Conservation (phyloP, 1,284 basidiomycete genomes). For the Cryptococcus wingfieldii region DNA sequence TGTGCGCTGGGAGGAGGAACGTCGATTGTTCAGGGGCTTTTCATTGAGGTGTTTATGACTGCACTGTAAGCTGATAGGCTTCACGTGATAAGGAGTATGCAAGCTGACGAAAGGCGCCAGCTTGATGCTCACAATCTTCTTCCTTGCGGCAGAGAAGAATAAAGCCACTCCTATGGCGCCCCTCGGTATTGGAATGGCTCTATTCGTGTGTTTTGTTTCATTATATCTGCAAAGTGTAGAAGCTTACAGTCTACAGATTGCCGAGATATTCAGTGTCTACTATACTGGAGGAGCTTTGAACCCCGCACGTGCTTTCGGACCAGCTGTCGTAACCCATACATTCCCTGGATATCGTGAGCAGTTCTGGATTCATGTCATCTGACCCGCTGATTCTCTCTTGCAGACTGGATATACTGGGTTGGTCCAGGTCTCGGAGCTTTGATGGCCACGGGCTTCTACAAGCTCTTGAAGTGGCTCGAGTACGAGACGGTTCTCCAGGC, state of each 20-base stretch:
- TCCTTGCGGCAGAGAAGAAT: constrained; percentile 54
- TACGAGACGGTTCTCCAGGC: constrained; percentile 39
- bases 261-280: constrained; percentile 49
- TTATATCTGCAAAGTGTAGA: too few species aligned
- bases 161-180: constrained; percentile 54
- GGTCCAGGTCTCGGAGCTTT: constrained; percentile 41
- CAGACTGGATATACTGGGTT: constrained; percentile 48
- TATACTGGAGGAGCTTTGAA: constrained; percentile 49
- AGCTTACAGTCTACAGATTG: constrained; percentile 19
- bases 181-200: constrained; percentile 52
- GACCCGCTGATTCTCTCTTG: too few species aligned
- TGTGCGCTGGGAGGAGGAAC: constrained; percentile 46
- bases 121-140: constrained; percentile 48
- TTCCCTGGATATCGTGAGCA: constrained; percentile 32
- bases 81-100: not conserved
- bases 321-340: constrained; percentile 36
- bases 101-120: not conserved
- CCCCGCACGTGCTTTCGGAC: constrained; percentile 48
- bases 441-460: constrained; percentile 48
- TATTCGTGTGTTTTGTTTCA: constrained; percentile 38
- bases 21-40: constrained; percentile 35
- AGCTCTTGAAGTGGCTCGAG: constrained; percentile 44
- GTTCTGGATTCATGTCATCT: too few species aligned
- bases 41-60: constrained; percentile 52
- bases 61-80: constrained; percentile 28